Evolutionary conservation across 1,284 basidiomycete species (phyloP).

Genomic region (Cystobasidiaceae sp.): DNA sequence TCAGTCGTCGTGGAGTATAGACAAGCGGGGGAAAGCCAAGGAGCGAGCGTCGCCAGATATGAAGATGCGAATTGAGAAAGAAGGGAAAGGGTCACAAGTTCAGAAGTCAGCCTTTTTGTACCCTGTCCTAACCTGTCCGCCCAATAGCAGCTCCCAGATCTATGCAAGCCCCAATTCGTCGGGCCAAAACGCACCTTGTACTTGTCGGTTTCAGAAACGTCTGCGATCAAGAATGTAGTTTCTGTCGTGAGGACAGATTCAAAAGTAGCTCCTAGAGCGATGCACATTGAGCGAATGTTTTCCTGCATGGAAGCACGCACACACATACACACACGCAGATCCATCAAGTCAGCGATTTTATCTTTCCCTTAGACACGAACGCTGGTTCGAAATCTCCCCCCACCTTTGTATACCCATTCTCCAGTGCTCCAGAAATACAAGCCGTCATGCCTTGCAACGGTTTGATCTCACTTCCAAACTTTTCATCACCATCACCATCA

Average conservation of each 20-base stretch:
- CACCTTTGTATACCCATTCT: neutral
- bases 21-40: neutral
- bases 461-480: neutral
- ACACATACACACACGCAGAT: too few species aligned
- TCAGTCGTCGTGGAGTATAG: neutral
- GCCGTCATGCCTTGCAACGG: constrained; percentile 8
- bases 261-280: constrained; percentile 12
- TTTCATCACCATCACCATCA: neutral
- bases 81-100: neutral
- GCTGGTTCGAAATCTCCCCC: neutral
- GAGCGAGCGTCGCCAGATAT: neutral
- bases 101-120: too few species aligned
- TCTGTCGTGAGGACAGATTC: constrained; percentile 13
- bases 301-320: neutral
- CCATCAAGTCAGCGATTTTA: too few species aligned
- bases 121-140: too few species aligned
- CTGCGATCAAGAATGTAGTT: constrained; percentile 21
- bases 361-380: neutral
- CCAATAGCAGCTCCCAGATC: too few species aligned
- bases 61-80: neutral
- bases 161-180: too few species aligned
- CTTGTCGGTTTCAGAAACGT: constrained; percentile 17
- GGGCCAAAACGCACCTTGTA: constrained; percentile 19
- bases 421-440: neutral
- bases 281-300: neutral